A percentile compares a stretch with the other conserved stretches of the same genome.
These are phyloP conservation scores for Leccinum disarticulatum DNA, from an alignment of 768 basidiomycete genomes.

Conservation along the genomic window DNA sequence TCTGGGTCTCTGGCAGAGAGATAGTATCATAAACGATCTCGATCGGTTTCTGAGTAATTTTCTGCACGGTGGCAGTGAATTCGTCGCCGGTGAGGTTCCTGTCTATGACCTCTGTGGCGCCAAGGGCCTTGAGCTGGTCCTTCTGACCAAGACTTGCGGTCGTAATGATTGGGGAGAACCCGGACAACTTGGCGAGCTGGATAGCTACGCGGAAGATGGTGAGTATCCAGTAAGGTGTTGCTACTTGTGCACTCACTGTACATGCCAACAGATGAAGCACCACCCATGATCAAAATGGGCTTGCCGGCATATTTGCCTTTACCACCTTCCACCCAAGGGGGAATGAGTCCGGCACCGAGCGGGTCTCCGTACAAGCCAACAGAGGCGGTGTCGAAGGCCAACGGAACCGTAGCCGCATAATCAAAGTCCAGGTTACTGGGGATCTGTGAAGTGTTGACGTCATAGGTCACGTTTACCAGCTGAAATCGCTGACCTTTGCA, in stretches of 20 bases:
- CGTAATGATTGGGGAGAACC: constrained; percentile 43
- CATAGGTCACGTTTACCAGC: not conserved
- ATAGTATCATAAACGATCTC: constrained; percentile 34
- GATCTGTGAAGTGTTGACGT: constrained; percentile 33
- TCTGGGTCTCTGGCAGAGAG: constrained; percentile 35
- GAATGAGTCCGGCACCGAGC: constrained; percentile 39
- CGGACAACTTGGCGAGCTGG: constrained; percentile 41
- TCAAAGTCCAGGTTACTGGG: constrained; percentile 45
- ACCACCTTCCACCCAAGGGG: constrained; percentile 36
- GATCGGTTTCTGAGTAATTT: constrained; percentile 25
- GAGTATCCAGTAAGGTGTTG: not conserved
- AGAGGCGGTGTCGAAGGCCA: constrained; percentile 46
- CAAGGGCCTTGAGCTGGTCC: constrained; percentile 34
- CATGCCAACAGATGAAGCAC: constrained; percentile 49
- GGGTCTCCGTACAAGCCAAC: constrained; percentile 43
- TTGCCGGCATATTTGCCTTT: constrained; percentile 38
- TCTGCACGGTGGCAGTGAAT: constrained; percentile 21
- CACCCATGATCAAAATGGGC: constrained; percentile 50
- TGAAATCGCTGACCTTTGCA: constrained; percentile 34
- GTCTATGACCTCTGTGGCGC: constrained; percentile 43
- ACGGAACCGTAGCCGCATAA: constrained; percentile 46
- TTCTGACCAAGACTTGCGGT: constrained; percentile 36
- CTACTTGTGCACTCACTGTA: constrained; percentile 33
- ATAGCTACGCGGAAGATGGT: constrained; percentile 25
- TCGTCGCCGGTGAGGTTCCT: constrained; percentile 20